A percentile compares a stretch with the other conserved stretches of the same genome.
Conservation (phyloP, 2,329 filamentous ascomycete genomes). For the Fusarium foetens region DNA sequence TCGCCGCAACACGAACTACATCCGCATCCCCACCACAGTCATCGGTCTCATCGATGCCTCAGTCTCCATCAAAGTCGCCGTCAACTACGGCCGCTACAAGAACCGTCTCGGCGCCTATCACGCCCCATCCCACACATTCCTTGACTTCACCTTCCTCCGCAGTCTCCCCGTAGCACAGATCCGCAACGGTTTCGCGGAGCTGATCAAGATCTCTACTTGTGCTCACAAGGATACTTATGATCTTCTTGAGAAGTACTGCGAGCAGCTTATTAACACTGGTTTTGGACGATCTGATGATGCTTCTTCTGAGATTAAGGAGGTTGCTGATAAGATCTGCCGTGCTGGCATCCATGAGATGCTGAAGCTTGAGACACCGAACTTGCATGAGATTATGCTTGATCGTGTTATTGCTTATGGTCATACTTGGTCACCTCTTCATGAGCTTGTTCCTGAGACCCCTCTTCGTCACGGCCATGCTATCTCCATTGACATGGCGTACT, state of each 20-base stretch:
- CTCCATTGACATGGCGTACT: constrained; percentile 80
- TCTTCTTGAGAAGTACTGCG: constrained; percentile 74
- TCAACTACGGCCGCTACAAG: constrained; percentile 82
- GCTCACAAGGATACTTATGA: constrained; percentile 74
- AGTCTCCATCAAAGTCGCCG: constrained; percentile 81
- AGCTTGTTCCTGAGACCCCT: constrained; percentile 74
- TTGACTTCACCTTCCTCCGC: constrained; percentile 78
- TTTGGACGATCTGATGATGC: constrained; percentile 71
- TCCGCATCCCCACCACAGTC: constrained; percentile 78
- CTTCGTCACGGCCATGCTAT: constrained; percentile 79
- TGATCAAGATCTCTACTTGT: constrained; percentile 81
- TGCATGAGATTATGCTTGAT: constrained; percentile 78
- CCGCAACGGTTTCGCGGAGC: constrained; percentile 77
- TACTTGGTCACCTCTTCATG: constrained; percentile 79
- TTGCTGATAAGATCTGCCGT: constrained; percentile 74
- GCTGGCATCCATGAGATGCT: constrained; percentile 78
- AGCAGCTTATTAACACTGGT: constrained; percentile 71
- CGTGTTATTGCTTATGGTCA: constrained; percentile 79
- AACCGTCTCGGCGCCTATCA: constrained; percentile 79
- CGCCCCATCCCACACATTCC: constrained; percentile 76
- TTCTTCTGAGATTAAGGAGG: constrained; percentile 64
- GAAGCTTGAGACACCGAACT: constrained; percentile 76
- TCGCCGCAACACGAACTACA: constrained; percentile 77
- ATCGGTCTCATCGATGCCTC: constrained; percentile 81
- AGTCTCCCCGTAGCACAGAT: constrained; percentile 75